These are phyloP conservation scores for Chlamydomonas schloesseri DNA, from an alignment of 139 green algal species.

Conservation along the genomic window DNA sequence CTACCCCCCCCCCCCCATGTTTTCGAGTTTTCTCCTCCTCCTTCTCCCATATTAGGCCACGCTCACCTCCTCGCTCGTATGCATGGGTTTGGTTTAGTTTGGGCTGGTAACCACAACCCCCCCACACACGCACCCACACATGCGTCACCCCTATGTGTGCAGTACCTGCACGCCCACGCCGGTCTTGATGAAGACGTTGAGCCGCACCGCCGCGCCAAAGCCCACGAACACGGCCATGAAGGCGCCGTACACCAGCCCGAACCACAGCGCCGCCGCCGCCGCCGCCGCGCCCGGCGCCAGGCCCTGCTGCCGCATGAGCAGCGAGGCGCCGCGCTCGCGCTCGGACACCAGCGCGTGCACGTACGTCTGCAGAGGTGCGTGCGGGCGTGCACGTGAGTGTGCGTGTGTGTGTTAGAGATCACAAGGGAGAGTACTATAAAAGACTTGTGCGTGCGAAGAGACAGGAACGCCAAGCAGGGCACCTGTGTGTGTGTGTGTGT, in stretches of 20 bases:
- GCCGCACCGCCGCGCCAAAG: constrained; percentile 67
- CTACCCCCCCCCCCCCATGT: too few species aligned
- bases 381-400: background rate
- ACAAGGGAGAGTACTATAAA: too few species aligned
- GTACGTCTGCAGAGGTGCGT: constrained; percentile 28
- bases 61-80: too few species aligned
- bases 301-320: constrained; percentile 90
- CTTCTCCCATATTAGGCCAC: too few species aligned
- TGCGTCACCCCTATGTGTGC: background rate
- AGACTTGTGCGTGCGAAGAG: too few species aligned
- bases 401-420: too few species aligned
- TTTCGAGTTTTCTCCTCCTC: too few species aligned
- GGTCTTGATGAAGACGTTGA: constrained; percentile 88
- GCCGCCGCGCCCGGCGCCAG: constrained; percentile 51
- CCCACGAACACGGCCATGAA: constrained; percentile 82
- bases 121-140: too few species aligned
- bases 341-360: constrained; percentile 74
- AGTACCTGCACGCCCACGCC: constrained; percentile 66
- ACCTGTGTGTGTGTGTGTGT: too few species aligned
- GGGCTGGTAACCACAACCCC: too few species aligned
- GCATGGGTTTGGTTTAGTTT: too few species aligned
- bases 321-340: constrained; percentile 74
- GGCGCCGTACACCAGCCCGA: constrained; percentile 65
- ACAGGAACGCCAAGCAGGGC: too few species aligned
- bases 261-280: constrained; percentile 68